Conservation (phyloP, 2,329 filamentous ascomycete genomes). For the Venturia oleaginea region DNA sequence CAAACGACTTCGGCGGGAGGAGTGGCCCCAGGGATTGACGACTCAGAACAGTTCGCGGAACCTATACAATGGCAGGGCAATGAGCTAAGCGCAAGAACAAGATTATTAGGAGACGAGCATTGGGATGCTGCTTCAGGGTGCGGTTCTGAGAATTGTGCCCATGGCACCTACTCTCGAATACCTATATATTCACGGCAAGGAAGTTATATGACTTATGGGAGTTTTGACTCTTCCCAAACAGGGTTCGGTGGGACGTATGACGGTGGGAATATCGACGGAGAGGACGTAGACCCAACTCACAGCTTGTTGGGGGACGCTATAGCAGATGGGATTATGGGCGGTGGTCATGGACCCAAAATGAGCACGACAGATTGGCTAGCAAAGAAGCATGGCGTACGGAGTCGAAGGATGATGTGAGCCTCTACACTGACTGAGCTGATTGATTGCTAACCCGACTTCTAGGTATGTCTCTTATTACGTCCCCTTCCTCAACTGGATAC, state of each 20-base stretch:
- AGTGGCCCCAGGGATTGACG: slow-evolving; percentile 22
- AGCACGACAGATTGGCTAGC: slow-evolving; percentile 65
- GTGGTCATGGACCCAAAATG: slow-evolving; percentile 52
- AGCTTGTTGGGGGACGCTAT: slow-evolving; percentile 34
- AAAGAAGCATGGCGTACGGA: slow-evolving; percentile 62
- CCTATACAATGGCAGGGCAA: not conserved
- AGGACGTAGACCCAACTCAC: slow-evolving; percentile 27
- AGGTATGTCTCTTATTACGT: slow-evolving; percentile 92
- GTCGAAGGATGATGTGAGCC: slow-evolving; percentile 62
- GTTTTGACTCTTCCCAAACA: slow-evolving; percentile 33
- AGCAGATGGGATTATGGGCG: slow-evolving; percentile 34
- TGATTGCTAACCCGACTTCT: not conserved
- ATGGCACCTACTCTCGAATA: slow-evolving; percentile 61
- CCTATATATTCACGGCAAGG: slow-evolving; percentile 43
- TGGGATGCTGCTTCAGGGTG: slow-evolving; percentile 25
- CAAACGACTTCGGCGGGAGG: slow-evolving; percentile 22
- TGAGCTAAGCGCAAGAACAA: slow-evolving; percentile 28
- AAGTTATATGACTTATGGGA: slow-evolving; percentile 44
- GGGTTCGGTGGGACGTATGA: slow-evolving; percentile 31
- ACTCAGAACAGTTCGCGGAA: slow-evolving; percentile 11
- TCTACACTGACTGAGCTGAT: not conserved
- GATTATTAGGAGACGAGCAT: slow-evolving; percentile 29
- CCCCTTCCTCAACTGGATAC: slow-evolving; percentile 82
- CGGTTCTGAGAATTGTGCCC: slow-evolving; percentile 44
- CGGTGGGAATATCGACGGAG: slow-evolving; percentile 23